phyloP scores from a whole-genome alignment of 2,329 filamentous ascomycete genomes.

The Coniochaeta sp. region DNA sequence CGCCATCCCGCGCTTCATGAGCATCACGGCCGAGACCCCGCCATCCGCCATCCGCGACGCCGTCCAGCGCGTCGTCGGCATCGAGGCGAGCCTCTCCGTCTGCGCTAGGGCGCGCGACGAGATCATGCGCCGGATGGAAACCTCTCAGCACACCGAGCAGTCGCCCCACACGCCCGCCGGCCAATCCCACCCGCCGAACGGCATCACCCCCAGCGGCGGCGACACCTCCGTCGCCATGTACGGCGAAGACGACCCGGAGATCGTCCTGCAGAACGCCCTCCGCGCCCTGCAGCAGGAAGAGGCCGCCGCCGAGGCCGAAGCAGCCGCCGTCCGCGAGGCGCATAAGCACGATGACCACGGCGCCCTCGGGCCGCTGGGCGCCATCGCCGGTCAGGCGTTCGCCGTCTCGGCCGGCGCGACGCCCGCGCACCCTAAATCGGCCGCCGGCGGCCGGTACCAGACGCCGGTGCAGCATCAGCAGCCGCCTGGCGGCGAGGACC shows the following conservation, averaged over 20 bases:
- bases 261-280: constrained; percentile 52
- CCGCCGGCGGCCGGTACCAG: constrained; percentile 4
- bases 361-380: constrained; percentile 16
- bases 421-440: background rate
- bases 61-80: constrained; percentile 45
- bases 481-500: constrained; percentile 24
- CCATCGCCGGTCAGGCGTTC: constrained; percentile 15
- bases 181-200: constrained; percentile 4
- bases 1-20: constrained; percentile 52
- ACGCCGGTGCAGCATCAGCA: constrained; percentile 6
- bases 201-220: constrained; percentile 8
- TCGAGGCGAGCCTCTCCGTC: constrained; percentile 44
- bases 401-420: constrained; percentile 12
- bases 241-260: constrained; percentile 46
- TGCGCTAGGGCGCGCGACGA: constrained; percentile 54
- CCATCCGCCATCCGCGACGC: constrained; percentile 53
- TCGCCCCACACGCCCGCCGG: constrained; percentile 1
- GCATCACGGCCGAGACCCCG: constrained; percentile 48
- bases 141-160: constrained; percentile 8
- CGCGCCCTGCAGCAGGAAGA: constrained; percentile 53
- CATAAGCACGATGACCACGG: constrained; percentile 38
- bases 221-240: constrained; percentile 17
- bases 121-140: constrained; percentile 36
- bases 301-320: constrained; percentile 49
- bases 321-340: constrained; percentile 45